A percentile compares a stretch with the other conserved stretches of the same genome.
Evolutionary conservation across 2,329 filamentous ascomycete genomes (phyloP).

Genomic region (Volutella citrinella): DNA sequence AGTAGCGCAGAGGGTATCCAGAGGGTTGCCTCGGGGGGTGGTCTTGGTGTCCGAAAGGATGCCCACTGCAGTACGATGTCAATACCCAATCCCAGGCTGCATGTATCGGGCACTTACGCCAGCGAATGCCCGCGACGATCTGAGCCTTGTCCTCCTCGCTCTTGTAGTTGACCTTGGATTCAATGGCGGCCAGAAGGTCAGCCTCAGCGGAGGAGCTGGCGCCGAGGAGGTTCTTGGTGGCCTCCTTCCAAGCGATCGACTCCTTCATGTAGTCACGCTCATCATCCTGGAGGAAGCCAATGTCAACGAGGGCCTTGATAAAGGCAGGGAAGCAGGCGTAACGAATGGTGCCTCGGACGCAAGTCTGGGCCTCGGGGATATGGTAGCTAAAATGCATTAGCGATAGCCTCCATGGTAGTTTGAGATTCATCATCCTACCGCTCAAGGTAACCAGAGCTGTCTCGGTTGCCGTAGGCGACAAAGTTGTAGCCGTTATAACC

Average conservation of each 20-base stretch:
- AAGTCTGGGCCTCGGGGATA: slow-evolving; percentile 89
- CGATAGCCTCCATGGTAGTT: too few species aligned
- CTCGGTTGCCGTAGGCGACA: slow-evolving; percentile 90
- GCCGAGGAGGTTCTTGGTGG: slow-evolving; percentile 72
- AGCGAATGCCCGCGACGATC: slow-evolving; percentile 6
- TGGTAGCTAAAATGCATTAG: slow-evolving; percentile 58
- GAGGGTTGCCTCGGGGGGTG: slow-evolving; percentile 58
- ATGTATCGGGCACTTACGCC: slow-evolving; percentile 6
- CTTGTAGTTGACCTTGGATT: slow-evolving; percentile 56
- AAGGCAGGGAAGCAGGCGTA: slow-evolving; percentile 92
- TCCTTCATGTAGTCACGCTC: slow-evolving; percentile 62
- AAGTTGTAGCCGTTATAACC: slow-evolving; percentile 77
- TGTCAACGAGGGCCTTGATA: slow-evolving; percentile 81
- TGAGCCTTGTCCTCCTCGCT: slow-evolving; percentile 59
- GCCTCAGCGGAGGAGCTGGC: slow-evolving; percentile 62
- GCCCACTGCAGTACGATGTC: slow-evolving; percentile 45
- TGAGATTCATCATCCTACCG: too few species aligned
- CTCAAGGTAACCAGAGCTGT: slow-evolving; percentile 83
- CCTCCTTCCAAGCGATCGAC: slow-evolving; percentile 78
- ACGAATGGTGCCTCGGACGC: slow-evolving; percentile 77
- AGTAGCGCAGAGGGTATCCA: slow-evolving; percentile 68
- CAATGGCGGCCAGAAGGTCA: slow-evolving; percentile 71
- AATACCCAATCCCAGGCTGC: too few species aligned
- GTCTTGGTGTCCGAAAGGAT: slow-evolving; percentile 52
- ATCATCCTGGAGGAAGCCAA: slow-evolving; percentile 80